These are phyloP conservation scores for Pseudogymnoascus sp. DNA, from an alignment of 2,329 filamentous ascomycete species.

Conservation along the genomic window DNA sequence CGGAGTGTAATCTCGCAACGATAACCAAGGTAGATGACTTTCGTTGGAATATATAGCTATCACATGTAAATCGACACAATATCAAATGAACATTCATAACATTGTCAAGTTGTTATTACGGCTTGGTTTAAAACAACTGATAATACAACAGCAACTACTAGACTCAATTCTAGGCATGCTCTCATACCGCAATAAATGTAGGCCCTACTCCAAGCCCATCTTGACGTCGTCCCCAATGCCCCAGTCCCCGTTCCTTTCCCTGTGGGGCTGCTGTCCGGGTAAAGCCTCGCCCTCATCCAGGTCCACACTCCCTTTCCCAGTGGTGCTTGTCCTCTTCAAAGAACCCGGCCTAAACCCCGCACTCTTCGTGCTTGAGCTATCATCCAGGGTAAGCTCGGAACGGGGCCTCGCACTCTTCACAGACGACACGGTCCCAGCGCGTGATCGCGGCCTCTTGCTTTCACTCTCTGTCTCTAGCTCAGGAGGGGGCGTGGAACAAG, in stretches of 20 bases:
- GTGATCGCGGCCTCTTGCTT: not conserved
- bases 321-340: constrained; percentile 15
- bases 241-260: constrained; percentile 56
- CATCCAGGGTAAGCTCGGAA: constrained; percentile 3
- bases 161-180: constrained; percentile 15
- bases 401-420: not conserved
- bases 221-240: constrained; percentile 76
- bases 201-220: constrained; percentile 65
- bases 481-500: constrained; percentile 30
- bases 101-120: not conserved
- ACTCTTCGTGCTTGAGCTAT: constrained; percentile 12
- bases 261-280: constrained; percentile 45
- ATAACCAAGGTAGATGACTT: not conserved
- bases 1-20: not conserved
- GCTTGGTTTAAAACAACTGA: not conserved
- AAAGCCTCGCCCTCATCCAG: constrained; percentile 34
- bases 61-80: not conserved
- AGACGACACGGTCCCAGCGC: not conserved
- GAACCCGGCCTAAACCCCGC: constrained; percentile 15
- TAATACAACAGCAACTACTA: not conserved
- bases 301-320: constrained; percentile 14
- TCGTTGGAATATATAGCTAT: not conserved
- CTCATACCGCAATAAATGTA: not conserved
- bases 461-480: not conserved
- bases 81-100: not conserved